Evolutionary conservation across 306 rosid species (phyloP), one percentile per base, ranked within the genome.

Genomic region (Malus orientalis): DNA sequence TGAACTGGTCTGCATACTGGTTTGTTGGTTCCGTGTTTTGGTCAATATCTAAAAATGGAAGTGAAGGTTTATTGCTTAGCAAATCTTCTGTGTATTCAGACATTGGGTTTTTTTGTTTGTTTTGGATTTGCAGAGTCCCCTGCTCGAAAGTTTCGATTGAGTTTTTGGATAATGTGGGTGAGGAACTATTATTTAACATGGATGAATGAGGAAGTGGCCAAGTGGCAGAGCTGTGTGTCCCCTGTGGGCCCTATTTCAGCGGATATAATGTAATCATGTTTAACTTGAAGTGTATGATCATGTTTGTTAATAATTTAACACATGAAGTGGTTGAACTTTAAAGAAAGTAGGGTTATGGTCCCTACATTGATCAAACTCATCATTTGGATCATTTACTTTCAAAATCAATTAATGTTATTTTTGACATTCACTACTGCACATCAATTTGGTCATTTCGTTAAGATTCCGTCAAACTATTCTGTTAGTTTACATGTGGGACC

Each of bases 1-100:
- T n/a, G 62, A 85, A 54, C 27, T 74, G 70, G 14, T 86, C 88
- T 18, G 84, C 75, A 83, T 81, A 84, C 23, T 87, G 96, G 71
- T 77, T 80, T 29, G 85, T 63, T 1, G 84, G 77, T 49, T 91
- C 91, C 82, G 86, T 71, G 87, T 70, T 91, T 73, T 88, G 89
- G 86, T 86, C 94, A 79, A 76, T 71, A 19, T 58, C 62, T 11
- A 58, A n/a, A 4, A 58, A 58, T 9, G 62, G 29, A 58, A 58
- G 4, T 58, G 62, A 58, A 58, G 62, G 29, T 9, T 58, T 58
- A 8, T n/a, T 58, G 62, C 62, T 11, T 1, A 9, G 62, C 1
- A 58, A 58, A 58, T 58, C 62, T 58, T 10, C 23, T n/a, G 62
- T 10, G 62, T n/a, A 58, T n/a, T 58, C 62, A 58, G 25, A n/a